Conservation (phyloP, 345 rosid species). For the Sisymbrium altissimum region DNA sequence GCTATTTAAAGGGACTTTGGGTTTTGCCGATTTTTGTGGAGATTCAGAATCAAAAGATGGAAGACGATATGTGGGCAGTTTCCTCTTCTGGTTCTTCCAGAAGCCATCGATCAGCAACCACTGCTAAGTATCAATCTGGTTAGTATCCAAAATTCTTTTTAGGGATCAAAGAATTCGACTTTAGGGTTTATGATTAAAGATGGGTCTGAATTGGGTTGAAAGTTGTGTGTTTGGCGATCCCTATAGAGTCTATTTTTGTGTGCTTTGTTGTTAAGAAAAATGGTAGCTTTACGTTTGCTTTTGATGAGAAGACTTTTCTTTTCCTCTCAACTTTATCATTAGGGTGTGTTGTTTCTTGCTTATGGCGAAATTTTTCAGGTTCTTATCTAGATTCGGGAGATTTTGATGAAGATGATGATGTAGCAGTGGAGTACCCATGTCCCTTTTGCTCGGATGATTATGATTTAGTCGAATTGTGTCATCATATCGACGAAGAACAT, state of each 20-base stretch:
- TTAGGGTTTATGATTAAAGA: conserved; percentile 3
- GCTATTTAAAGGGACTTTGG: neutral
- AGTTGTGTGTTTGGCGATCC: neutral
- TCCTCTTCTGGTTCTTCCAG: conserved; percentile 31
- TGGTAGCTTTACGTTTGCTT: conserved; percentile 16
- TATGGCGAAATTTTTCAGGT: neutral
- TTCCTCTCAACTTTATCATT: neutral
- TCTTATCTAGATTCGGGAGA: conserved; percentile 17
- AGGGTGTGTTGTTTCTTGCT: neutral
- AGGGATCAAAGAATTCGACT: neutral
- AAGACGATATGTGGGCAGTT: conserved; percentile 32
- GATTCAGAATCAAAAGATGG: conserved; percentile 28
- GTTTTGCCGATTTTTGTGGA: neutral
- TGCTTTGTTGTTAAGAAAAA: neutral
- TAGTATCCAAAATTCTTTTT: neutral
- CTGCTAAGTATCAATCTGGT: conserved; percentile 33
- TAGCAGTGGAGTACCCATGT: conserved; percentile 22
- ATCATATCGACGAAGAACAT: conserved; percentile 32
- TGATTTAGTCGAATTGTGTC: conserved; percentile 32
- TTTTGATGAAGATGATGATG: conserved; percentile 31
- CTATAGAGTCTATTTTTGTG: neutral
- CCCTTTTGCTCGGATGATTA: conserved; percentile 31
- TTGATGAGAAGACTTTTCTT: neutral
- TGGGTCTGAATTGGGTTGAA: neutral
- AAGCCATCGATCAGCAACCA: conserved; percentile 24